These are phyloP conservation scores for Ganoderma meredithae DNA, from an alignment of 1,284 basidiomycete genomes.

Conservation along the genomic window DNA sequence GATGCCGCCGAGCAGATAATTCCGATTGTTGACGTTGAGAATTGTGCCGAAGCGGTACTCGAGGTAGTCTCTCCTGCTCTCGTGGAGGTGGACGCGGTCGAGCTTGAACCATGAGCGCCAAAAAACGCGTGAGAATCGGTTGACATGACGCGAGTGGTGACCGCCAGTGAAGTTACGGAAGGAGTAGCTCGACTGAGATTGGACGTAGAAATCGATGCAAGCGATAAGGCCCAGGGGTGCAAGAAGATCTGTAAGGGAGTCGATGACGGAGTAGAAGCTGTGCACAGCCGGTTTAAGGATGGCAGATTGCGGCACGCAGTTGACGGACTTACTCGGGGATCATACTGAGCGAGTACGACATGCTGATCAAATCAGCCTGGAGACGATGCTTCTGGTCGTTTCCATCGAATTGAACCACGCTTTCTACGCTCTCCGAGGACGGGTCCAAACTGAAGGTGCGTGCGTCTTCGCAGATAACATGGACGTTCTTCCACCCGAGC, in stretches of 20 bases:
- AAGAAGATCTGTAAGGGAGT: conserved; percentile 32
- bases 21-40: conserved; percentile 32
- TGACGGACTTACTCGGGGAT: conserved; percentile 31
- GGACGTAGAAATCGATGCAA: conserved; percentile 36
- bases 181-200: conserved; percentile 33
- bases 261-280: conserved; percentile 36
- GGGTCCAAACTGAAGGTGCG: conserved; percentile 29
- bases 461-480: conserved; percentile 33
- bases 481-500: conserved; percentile 34
- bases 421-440: conserved; percentile 7
- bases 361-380: conserved; percentile 32
- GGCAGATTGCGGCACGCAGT: not conserved
- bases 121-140: conserved; percentile 32
- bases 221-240: conserved; percentile 30
- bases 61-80: conserved; percentile 34
- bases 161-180: conserved; percentile 35
- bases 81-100: conserved; percentile 34
- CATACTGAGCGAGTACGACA: conserved; percentile 36
- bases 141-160: conserved; percentile 33
- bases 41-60: conserved; percentile 36
- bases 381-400: conserved; percentile 14
- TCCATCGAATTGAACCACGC: not conserved
- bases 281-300: not conserved
- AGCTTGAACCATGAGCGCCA: conserved; percentile 36
- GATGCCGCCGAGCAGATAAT: conserved; percentile 32